phyloP scores from a whole-genome alignment of 1,284 basidiomycete genomes.

The Retiboletus fuscus region DNA sequence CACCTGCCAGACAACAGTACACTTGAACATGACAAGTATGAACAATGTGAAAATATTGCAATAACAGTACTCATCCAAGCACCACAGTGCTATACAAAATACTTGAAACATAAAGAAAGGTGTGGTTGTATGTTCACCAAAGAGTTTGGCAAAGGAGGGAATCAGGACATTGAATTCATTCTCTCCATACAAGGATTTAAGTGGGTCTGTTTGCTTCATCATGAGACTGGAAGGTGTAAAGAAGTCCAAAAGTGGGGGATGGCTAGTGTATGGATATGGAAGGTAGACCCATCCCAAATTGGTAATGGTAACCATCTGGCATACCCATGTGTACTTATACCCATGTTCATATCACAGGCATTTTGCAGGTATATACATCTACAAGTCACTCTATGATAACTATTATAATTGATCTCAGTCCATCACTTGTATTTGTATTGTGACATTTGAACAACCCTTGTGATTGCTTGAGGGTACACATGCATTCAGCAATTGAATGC shows the following conservation, averaged over 20 bases:
- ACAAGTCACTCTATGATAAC: conserved; percentile 29
- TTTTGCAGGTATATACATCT: no score
- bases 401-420: conserved; percentile 82
- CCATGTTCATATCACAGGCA: no score
- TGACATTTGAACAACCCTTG: conserved; percentile 71
- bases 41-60: conserved; percentile 96
- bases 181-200: conserved; percentile 80
- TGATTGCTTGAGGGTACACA: conserved; percentile 84
- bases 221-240: conserved; percentile 63
- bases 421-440: conserved; percentile 76
- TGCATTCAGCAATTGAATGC: conserved; percentile 86
- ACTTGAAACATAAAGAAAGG: conserved; percentile 98
- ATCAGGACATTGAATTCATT: conserved; percentile 97
- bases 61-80: conserved; percentile 97
- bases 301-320: no score
- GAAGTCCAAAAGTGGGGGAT: conserved; percentile 81
- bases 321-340: no score
- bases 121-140: conserved; percentile 91
- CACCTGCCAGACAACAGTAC: conserved; percentile 96
- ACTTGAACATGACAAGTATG: conserved; percentile 97
- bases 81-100: conserved; percentile 96
- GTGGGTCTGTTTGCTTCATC: conserved; percentile 55
- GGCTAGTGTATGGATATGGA: conserved; percentile 88
- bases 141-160: conserved; percentile 89
- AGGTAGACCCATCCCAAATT: no score